phyloP scores from a whole-genome alignment of 192 early-diverging fungal genomes.

The Irineochytrium annulatum region DNA sequence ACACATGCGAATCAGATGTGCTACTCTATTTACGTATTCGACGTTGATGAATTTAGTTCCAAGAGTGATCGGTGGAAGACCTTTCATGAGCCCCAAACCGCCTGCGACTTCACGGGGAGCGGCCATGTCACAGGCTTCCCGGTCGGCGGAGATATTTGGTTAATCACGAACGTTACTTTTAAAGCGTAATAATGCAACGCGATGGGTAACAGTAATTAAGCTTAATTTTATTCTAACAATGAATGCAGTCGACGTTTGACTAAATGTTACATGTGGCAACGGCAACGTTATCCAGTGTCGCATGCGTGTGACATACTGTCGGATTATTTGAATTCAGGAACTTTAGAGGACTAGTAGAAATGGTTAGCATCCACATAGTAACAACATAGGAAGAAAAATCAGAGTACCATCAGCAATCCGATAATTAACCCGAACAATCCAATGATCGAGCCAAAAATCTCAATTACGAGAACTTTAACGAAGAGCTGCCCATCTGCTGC shows the following conservation, averaged over 20 bases:
- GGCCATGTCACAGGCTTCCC: conserved; percentile 27
- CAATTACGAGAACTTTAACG: conserved; percentile 96
- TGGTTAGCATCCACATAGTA: not conserved
- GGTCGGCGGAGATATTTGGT: no score
- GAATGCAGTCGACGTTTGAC: no score
- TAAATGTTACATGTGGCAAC: no score
- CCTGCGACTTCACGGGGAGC: conserved; percentile 29
- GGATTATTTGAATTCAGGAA: conserved; percentile 33
- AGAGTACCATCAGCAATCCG: conserved; percentile 66
- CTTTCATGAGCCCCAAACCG: conserved; percentile 15
- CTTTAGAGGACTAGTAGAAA: conserved; percentile 21
- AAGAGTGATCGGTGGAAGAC: not conserved
- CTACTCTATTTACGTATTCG: conserved; percentile 31
- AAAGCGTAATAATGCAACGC: no score
- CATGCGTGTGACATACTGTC: no score
- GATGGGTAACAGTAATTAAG: no score
- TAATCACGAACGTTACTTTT: no score
- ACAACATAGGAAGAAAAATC: not conserved
- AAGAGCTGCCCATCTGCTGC: conserved; percentile 91
- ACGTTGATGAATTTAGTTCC: conserved; percentile 2
- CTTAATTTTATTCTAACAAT: no score
- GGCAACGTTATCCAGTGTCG: no score
- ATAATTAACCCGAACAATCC: conserved; percentile 97
- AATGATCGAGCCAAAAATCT: conserved; percentile 94
- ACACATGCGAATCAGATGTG: conserved; percentile 14